Base-by-base conservation (phyloP, 2,329 filamentous ascomycete genomes). In the Tricladium varicosporioides region DNA sequence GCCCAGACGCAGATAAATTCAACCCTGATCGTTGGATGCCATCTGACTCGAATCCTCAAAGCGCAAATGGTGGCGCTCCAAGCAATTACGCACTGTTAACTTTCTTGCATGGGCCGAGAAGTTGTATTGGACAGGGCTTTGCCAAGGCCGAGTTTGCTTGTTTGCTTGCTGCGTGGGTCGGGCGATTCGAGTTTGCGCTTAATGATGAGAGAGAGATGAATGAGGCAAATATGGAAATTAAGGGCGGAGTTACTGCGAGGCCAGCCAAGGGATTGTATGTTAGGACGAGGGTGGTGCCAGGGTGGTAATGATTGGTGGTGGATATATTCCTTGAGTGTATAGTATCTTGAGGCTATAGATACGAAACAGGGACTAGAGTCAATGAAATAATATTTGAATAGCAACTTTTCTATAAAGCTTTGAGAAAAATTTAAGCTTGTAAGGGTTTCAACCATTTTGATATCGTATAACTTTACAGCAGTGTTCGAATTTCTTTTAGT, bases 61-160 rank as follows among this genome's bases (percentile, higher is more conserved):
- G 42, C 18, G 55, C 55, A 2, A 57, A 50, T 40, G 90, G 90
- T 5, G 88, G 89, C 9, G 87, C 89, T 1, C 77, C 79, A 10
- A 89, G 81, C 63, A 94, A 93, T 72, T 96, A 88, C 69, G 82
- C 86, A 0, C 87, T 88, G 67, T 70, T 93, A 74, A 93, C 90
- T 0, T 96, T 96, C 73, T 72, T 96, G 57, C 91, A 96, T 70
- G 92, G 92, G 0, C 91, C 92, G 1, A 78, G 92, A 53, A 89
- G 87, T 68, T 96, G 92, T 69, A 96, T 96, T 64, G 92, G 92
- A 0, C 82, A 86, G 71, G 78, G 79, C 1, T 96, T 96, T 73
- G 89, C 92, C 0, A 87, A 85, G 69, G 84, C 87, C 0, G 93
- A 97, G 76, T 89, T 96, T 72, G 91, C 90, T 8, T 93, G 88